phyloP scores from a whole-genome alignment of 306 rosid species.

The Corylus avellana region DNA sequence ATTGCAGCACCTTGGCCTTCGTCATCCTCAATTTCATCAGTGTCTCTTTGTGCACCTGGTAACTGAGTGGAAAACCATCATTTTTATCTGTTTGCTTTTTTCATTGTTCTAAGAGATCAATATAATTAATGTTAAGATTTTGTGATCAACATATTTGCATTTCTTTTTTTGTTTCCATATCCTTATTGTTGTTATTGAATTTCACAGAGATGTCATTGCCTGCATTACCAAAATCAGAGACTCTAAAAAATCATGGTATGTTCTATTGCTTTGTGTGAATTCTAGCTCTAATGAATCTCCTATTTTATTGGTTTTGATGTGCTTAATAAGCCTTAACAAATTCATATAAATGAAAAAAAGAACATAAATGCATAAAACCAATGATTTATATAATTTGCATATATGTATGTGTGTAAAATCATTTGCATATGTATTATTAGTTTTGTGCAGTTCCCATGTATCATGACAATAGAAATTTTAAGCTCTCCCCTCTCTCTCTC shows the following conservation, averaged over 20 bases:
- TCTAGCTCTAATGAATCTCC: background rate
- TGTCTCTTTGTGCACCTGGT: slow-evolving; percentile 97
- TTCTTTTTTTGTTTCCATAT: slow-evolving; percentile 14
- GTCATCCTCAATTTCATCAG: slow-evolving; percentile 74
- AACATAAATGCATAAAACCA: background rate
- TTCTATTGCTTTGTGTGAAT: slow-evolving; percentile 23
- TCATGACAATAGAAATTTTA: background rate
- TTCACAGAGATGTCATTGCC: slow-evolving; percentile 98
- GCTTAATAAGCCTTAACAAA: background rate
- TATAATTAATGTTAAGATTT: slow-evolving; percentile 13
- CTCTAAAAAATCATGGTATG: slow-evolving; percentile 78
- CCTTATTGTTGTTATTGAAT: slow-evolving; percentile 14
- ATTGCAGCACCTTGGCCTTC: slow-evolving; percentile 97
- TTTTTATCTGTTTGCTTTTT: slow-evolving; percentile 5
- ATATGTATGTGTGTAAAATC: background rate
- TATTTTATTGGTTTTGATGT: background rate
- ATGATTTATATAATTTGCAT: background rate
- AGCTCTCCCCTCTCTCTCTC: no score
- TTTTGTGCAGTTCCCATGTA: background rate
- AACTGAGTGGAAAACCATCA: slow-evolving; percentile 28
- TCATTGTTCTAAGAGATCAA: background rate
- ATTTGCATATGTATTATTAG: background rate
- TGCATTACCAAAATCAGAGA: slow-evolving; percentile 84
- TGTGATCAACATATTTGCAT: slow-evolving; percentile 9
- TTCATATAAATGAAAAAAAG: no score